Conservation (phyloP, 2,329 filamentous ascomycete species). For the Cladorrhinum sp. region DNA sequence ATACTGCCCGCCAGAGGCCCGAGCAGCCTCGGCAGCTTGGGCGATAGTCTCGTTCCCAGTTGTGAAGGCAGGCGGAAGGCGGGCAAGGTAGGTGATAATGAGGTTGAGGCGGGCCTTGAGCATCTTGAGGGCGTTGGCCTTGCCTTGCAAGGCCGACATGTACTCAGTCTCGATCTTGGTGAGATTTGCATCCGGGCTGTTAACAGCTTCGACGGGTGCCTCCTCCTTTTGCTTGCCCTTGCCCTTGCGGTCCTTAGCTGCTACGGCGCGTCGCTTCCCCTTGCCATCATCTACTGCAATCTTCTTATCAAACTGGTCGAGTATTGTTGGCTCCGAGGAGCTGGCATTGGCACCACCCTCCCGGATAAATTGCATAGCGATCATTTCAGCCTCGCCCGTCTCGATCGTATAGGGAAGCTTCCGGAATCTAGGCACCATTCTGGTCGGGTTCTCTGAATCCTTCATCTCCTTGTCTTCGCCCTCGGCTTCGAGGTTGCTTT, state of each 20-base stretch:
- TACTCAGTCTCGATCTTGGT: conserved; percentile 59
- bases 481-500: conserved; percentile 68
- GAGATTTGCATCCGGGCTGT: conserved; percentile 45
- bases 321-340: conserved; percentile 28
- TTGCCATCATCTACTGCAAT: conserved; percentile 44
- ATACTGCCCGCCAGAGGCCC: conserved; percentile 33
- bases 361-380: conserved; percentile 90
- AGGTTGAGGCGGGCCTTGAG: conserved; percentile 73
- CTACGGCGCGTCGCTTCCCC: conserved; percentile 43
- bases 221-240: conserved; percentile 28
- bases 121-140: conserved; percentile 92
- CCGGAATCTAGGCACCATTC: conserved; percentile 66
- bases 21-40: conserved; percentile 28
- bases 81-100: conserved; percentile 72
- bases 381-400: conserved; percentile 96
- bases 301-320: conserved; percentile 39
- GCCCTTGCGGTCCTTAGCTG: conserved; percentile 21
- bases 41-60: conserved; percentile 41
- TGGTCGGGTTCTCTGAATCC: conserved; percentile 55
- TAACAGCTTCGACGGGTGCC: conserved; percentile 1
- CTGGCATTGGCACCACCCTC: conserved; percentile 79
- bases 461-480: conserved; percentile 69
- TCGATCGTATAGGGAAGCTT: conserved; percentile 85
- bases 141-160: conserved; percentile 70
- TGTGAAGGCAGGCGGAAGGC: conserved; percentile 64